Conservation (phyloP, 1,284 basidiomycete species). For the Phellopilus nigrolimitatus region DNA sequence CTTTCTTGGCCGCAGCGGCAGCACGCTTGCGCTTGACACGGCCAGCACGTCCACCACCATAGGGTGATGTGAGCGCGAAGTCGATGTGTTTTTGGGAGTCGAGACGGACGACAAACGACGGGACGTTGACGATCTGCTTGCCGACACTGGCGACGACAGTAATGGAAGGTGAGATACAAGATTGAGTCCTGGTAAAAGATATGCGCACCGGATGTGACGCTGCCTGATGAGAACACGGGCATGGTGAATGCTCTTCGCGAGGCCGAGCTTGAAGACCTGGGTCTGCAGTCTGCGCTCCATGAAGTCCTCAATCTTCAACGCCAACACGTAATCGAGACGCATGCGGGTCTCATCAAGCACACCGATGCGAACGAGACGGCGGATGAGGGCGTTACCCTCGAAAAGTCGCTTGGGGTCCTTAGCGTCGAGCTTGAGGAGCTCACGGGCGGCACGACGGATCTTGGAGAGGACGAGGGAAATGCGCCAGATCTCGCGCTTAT, state of each 20-base stretch:
- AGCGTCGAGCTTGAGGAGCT: slow-evolving; percentile 99
- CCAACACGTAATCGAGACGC: slow-evolving; percentile 99
- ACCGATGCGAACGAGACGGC: slow-evolving; percentile 98
- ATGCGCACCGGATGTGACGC: slow-evolving; percentile 84
- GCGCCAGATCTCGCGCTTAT: slow-evolving; percentile 99
- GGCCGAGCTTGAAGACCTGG: slow-evolving; percentile 98
- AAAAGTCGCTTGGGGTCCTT: slow-evolving; percentile 99
- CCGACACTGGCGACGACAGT: slow-evolving; percentile 64
- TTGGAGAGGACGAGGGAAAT: slow-evolving; percentile 98
- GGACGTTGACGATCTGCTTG: slow-evolving; percentile 99
- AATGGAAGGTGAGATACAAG: too few relatives aligned
- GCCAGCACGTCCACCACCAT: slow-evolving; percentile 94
- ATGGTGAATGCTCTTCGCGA: slow-evolving; percentile 99
- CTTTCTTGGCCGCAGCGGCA: slow-evolving; percentile 88
- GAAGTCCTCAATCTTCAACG: slow-evolving; percentile 99
- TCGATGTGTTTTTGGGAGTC: slow-evolving; percentile 99
- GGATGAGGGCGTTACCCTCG: slow-evolving; percentile 99
- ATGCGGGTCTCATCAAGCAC: slow-evolving; percentile 99
- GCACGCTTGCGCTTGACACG: slow-evolving; percentile 99
- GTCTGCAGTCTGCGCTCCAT: slow-evolving; percentile 99
- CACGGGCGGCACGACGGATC: slow-evolving; percentile 99
- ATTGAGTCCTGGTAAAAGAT: too few relatives aligned
- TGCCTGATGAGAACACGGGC: slow-evolving; percentile 98
- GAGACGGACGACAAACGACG: slow-evolving; percentile 97
- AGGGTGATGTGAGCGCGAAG: slow-evolving; percentile 96